Base-by-base conservation (phyloP, 1,284 basidiomycete species). In the Schizopora paradoxa region DNA sequence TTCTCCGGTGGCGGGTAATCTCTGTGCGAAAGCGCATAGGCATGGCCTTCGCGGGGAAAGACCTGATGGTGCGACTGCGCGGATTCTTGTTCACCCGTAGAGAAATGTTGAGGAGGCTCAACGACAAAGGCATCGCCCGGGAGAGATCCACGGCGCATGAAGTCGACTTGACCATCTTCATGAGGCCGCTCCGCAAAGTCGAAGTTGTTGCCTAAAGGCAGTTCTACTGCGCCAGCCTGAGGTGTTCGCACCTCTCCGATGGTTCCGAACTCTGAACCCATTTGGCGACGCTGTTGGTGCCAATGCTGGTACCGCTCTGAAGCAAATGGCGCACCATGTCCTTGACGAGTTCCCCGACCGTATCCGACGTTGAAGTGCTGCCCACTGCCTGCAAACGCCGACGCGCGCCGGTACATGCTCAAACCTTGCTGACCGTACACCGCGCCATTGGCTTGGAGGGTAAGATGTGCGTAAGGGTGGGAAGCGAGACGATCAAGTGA, bases 391-490 rank as follows among this genome's bases (percentile, higher is more conserved):
- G 62, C 19, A 52, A 58, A 2, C 61, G 57, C 42, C 59, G 60
- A 19, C 61, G 45, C 14, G 63, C 52, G 6, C 54, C 58, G 51
- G 35, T 38, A 52, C 64, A 59, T 6, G 63, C 62, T 2, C 65
- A 56, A 59, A 66, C 55, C 57, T 66, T 58, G 56, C 62, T 62
- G 56, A 29, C 69, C 69, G 53, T 65, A 75, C 14, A 76, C 53
- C 5, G 66, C 67, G 41, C 65, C 70, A 40, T 81, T 82, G 56
- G 75, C 76, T 7, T 73, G 74, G 47, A 71, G 67, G 28, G 79
- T 79, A 31, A 79, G 60, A 34, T 66, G 66, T 18, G 80, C 80
- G 52, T 76, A 85, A 0, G 83, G 82, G 51, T 85, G 81, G 21
- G 62, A 62, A 22, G 73, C 68, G 16, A 86, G 70, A n/a, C 79